These are phyloP conservation scores for Acanthamoeba triangularis DNA, from an alignment of 208 protist species.

Conservation along the genomic window DNA sequence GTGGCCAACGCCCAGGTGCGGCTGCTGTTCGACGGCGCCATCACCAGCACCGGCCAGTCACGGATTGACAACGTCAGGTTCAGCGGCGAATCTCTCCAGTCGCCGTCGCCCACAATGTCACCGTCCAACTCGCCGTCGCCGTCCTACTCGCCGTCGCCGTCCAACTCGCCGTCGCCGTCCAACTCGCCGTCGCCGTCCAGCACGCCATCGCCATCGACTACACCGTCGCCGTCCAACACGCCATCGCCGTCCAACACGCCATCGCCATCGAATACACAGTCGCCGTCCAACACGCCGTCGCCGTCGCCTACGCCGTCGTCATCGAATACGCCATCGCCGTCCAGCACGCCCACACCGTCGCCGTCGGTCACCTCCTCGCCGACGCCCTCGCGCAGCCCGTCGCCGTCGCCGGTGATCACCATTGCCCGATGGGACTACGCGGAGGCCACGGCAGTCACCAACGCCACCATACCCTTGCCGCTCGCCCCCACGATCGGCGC, in stretches of 20 bases:
- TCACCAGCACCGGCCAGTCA: background rate
- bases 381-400: background rate
- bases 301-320: background rate
- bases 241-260: background rate
- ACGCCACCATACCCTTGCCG: too few relatives aligned
- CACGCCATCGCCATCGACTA: too few relatives aligned
- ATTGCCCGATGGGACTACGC: too few relatives aligned
- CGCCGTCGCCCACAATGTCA: background rate
- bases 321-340: too few relatives aligned
- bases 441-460: too few relatives aligned
- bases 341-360: too few relatives aligned
- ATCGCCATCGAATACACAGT: background rate
- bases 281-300: background rate
- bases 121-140: background rate
- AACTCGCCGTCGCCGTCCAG: background rate
- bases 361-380: too few relatives aligned
- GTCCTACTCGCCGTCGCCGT: background rate
- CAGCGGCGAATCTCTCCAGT: too few relatives aligned
- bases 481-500: too few relatives aligned
- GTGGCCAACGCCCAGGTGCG: too few relatives aligned
- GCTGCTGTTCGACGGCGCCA: background rate
- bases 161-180: background rate
- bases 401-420: too few relatives aligned
- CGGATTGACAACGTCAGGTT: background rate
- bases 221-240: background rate